Percentiles rank a stretch among this genome's conserved stretches.
These are phyloP conservation scores for Colletotrichum sp. DNA, from an alignment of 2,329 filamentous ascomycete genomes.

Conservation along the genomic window DNA sequence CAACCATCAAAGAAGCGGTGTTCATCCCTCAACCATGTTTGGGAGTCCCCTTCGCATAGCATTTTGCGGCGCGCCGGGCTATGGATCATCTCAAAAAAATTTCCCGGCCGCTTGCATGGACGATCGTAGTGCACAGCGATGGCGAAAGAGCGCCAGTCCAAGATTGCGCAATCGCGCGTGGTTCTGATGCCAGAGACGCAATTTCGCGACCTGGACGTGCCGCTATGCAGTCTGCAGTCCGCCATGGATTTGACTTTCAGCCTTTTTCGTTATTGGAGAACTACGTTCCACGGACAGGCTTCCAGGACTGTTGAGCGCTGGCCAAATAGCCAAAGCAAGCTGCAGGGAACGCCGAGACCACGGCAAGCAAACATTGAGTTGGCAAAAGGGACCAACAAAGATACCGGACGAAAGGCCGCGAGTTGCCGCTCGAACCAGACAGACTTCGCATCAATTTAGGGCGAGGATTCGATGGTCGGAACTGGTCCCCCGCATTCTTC, in stretches of 20 bases:
- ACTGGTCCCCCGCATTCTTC: not conserved
- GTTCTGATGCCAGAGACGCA: conserved; percentile 19
- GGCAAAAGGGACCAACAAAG: not conserved
- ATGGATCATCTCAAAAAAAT: conserved; percentile 14
- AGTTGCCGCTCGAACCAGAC: not conserved
- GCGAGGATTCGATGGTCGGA: not conserved
- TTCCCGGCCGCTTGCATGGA: conserved; percentile 16
- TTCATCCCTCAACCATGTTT: conserved; percentile 19
- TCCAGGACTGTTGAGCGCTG: not conserved
- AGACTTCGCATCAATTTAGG: not conserved
- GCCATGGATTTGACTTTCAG: not conserved
- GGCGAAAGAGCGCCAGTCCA: not conserved
- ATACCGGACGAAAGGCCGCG: not conserved
- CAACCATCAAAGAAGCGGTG: conserved; percentile 16
- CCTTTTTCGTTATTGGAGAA: not conserved
- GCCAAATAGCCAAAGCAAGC: not conserved
- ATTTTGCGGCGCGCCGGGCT: not conserved
- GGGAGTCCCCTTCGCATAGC: not conserved
- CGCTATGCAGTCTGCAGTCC: not conserved
- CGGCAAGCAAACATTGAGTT: not conserved
- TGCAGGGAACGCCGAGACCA: not conserved
- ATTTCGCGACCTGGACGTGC: not conserved
- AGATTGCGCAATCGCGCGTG: conserved; percentile 17
- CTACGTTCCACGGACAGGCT: not conserved
- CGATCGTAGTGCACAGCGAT: not conserved